Evolutionary conservation across 2,329 filamentous ascomycete genomes (phyloP), one percentile per base, ranked within the genome.

Genomic region (Pestalotiopsis sp.): DNA sequence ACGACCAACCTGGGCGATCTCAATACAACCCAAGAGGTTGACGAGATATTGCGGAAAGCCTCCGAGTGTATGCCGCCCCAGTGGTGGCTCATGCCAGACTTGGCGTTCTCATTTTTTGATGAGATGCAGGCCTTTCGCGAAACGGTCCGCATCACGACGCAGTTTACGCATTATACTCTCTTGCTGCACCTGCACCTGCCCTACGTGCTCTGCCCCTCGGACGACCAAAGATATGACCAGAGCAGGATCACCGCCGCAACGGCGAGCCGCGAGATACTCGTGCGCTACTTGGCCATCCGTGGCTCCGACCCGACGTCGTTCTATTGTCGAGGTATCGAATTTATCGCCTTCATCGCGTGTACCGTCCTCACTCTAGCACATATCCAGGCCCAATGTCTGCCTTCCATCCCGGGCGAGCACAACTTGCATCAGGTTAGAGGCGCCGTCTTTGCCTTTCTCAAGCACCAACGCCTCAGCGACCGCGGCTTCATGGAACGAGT

Each of bases 131-230:
- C 39, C n/a, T 26, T 71, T 80, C 13, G 17, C 4, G 75, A 82
- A 52, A 78, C 77, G 0, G 61, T 79, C 22, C 80, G 79, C 3
- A 59, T 83, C 1, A 78, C 81, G 70, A 73, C 78, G 60, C 83
- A 85, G 38, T 76, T 85, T 35, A 73, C 76, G 4, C 79, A 85
- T 66, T 80, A 81, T 66, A 78, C 83, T 61, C 71, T 84, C 7
- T 70, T 85, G 13, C 73, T 77, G 2, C 81, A 81, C 64, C 75
- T 84, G 4, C 83, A 86, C 70, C 71, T 85, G 1, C 83, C 83
- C 1, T 83, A 81, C 67, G 76, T 85, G 69, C 73, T 84, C 22
- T 22, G 59, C 30, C 44, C 59, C 10, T 3, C 74, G 73, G 1
- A 68, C 75, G 6, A 73, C 75, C 3, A 66, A 66, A 4, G 74